Conservation (phyloP, 805 yeast genomes). For the Metschnikowia similis region DNA sequence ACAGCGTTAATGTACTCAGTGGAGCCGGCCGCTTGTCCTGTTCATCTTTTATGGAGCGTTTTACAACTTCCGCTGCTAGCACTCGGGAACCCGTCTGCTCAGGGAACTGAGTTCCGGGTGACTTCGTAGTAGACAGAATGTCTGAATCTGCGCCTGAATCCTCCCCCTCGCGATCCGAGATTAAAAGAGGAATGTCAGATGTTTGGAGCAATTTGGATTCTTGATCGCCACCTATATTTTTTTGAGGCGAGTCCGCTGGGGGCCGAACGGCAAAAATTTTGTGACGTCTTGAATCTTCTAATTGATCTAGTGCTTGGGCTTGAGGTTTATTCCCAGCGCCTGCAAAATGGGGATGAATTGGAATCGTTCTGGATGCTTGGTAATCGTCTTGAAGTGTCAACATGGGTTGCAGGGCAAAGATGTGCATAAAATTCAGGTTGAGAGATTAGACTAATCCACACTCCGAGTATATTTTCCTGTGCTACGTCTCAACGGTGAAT, state of each 20-base stretch:
- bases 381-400: constrained; percentile 11
- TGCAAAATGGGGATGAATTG: constrained; percentile 3
- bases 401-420: constrained; percentile 5
- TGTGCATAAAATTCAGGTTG: neutral
- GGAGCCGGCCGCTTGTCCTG: neutral
- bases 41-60: constrained; percentile 18
- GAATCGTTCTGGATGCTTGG: constrained; percentile 6
- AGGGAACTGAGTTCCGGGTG: constrained; percentile 1
- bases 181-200: constrained; percentile 28
- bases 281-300: neutral
- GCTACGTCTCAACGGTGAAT: neutral
- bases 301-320: neutral
- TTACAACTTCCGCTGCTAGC: constrained; percentile 21
- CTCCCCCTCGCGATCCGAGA: constrained; percentile 30
- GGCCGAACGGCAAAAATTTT: neutral
- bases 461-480: neutral
- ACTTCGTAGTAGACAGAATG: constrained; percentile 11
- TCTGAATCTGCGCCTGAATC: constrained; percentile 27
- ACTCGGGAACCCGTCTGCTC: neutral
- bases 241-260: neutral
- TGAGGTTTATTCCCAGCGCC: neutral
- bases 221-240: neutral
- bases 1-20: neutral
- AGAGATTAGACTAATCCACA: neutral
- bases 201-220: neutral